A percentile compares a stretch with the other conserved stretches of the same genome.
Conservation (phyloP, 805 yeast species). For the Metschnikowia drakensbergensis region DNA sequence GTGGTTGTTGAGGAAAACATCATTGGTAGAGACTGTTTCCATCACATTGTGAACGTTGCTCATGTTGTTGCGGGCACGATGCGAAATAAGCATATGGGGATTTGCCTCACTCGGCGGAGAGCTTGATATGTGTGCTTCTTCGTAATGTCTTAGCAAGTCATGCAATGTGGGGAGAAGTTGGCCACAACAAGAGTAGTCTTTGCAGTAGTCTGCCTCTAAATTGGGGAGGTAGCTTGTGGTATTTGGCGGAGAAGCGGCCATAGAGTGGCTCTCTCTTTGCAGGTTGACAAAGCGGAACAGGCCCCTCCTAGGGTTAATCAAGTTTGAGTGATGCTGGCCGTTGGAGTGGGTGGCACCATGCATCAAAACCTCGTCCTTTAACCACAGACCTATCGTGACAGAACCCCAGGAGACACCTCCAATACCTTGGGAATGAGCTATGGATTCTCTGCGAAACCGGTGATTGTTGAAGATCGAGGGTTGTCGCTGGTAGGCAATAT, state of each 20-base stretch:
- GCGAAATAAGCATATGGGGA: constrained; percentile 28
- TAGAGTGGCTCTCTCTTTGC: constrained; percentile 15
- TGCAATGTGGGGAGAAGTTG: constrained; percentile 87
- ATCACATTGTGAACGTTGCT: constrained; percentile 55
- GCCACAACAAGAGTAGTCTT: constrained; percentile 96
- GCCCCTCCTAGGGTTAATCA: constrained; percentile 37
- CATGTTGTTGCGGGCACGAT: constrained; percentile 32
- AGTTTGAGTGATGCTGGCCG: constrained; percentile 18
- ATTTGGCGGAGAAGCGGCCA: constrained; percentile 57
- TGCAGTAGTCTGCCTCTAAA: constrained; percentile 92
- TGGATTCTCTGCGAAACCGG: constrained; percentile 74
- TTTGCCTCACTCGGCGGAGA: constrained; percentile 42
- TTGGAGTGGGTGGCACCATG: constrained; percentile 22
- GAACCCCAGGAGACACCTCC: constrained; percentile 99
- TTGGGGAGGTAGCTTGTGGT: constrained; percentile 82
- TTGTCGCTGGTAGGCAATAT: constrained; percentile 41
- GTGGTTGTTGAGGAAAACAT: constrained; percentile 66
- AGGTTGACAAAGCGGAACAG: constrained; percentile 28
- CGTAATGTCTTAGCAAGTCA: constrained; percentile 90
- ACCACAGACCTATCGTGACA: constrained; percentile 91
- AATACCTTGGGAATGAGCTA: constrained; percentile 96
- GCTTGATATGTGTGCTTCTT: constrained; percentile 82
- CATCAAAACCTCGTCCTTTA: constrained; percentile 86
- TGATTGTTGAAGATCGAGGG: constrained; percentile 38
- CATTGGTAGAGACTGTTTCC: constrained; percentile 91